Evolutionary conservation across 352 stramenopile species (phyloP).

Genomic region (Phytophthora boehmeriae): DNA sequence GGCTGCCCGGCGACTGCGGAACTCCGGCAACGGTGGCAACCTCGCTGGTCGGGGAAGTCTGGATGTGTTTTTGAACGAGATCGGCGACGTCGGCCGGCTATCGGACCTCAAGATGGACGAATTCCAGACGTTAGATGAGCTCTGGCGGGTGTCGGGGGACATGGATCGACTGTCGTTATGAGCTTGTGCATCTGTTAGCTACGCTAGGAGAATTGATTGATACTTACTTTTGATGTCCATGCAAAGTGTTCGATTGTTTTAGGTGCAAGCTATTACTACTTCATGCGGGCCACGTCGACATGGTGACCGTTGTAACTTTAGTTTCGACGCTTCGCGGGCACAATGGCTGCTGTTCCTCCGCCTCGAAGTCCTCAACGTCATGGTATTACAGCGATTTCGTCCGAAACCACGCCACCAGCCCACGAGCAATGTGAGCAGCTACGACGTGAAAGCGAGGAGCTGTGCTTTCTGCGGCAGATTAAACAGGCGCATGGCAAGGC

Average conservation of each 20-base stretch:
- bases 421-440: conserved; percentile 52
- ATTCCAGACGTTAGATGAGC: conserved; percentile 80
- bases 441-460: conserved; percentile 63
- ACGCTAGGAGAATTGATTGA: conserved; percentile 5
- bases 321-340: conserved; percentile 9
- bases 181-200: conserved; percentile 14
- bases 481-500: conserved; percentile 51
- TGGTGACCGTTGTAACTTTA: conserved; percentile 12
- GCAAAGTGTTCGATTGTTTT: not conserved
- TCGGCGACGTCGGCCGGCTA: conserved; percentile 76
- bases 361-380: conserved; percentile 28
- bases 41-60: conserved; percentile 64
- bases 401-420: conserved; percentile 8
- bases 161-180: conserved; percentile 86
- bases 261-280: too few species aligned
- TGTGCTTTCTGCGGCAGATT: conserved; percentile 55
- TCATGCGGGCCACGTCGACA: conserved; percentile 11
- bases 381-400: conserved; percentile 4
- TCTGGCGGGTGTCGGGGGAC: conserved; percentile 86
- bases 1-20: conserved; percentile 68
- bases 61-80: conserved; percentile 83
- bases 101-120: conserved; percentile 89
- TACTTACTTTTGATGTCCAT: conserved; percentile 1
- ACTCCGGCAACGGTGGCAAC: conserved; percentile 53
- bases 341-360: conserved; percentile 15